These are phyloP conservation scores for Lyophyllum atratum DNA, from an alignment of 768 basidiomycete species.

Conservation along the genomic window DNA sequence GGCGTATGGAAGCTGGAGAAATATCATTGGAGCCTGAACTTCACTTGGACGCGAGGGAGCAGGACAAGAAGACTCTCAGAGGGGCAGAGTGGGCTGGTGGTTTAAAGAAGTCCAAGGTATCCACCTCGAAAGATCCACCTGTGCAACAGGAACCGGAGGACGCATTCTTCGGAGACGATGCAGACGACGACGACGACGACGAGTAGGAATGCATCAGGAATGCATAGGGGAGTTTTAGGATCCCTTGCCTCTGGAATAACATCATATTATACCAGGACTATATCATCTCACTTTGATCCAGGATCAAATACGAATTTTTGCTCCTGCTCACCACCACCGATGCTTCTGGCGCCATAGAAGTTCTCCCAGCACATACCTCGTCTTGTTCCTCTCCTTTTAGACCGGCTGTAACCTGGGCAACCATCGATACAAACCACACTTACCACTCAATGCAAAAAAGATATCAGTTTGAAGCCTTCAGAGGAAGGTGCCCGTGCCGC, in stretches of 20 bases:
- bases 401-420: too few relatives aligned
- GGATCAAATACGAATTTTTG: too few relatives aligned
- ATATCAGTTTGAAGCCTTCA: too few relatives aligned
- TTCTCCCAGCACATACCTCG: too few relatives aligned
- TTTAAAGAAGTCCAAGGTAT: conserved; percentile 2
- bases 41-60: conserved; percentile 26
- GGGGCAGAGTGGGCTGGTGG: conserved; percentile 6
- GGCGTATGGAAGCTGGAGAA: conserved; percentile 61
- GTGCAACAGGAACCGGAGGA: conserved; percentile 28
- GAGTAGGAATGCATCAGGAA: conserved; percentile 6
- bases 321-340: too few relatives aligned
- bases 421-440: too few relatives aligned
- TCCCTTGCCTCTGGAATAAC: not conserved
- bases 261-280: not conserved
- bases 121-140: not conserved
- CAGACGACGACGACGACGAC: conserved; percentile 31
- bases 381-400: too few relatives aligned
- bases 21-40: conserved; percentile 63
- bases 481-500: too few relatives aligned
- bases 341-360: too few relatives aligned
- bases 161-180: conserved; percentile 44
- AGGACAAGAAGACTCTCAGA: conserved; percentile 4
- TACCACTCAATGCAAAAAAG: too few relatives aligned
- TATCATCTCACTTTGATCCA: not conserved
- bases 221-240: not conserved